Evolutionary conservation across 2,329 filamentous ascomycete genomes (phyloP), one percentile per base, ranked within the genome.

Genomic region (Chalaropsis thielavioides): DNA sequence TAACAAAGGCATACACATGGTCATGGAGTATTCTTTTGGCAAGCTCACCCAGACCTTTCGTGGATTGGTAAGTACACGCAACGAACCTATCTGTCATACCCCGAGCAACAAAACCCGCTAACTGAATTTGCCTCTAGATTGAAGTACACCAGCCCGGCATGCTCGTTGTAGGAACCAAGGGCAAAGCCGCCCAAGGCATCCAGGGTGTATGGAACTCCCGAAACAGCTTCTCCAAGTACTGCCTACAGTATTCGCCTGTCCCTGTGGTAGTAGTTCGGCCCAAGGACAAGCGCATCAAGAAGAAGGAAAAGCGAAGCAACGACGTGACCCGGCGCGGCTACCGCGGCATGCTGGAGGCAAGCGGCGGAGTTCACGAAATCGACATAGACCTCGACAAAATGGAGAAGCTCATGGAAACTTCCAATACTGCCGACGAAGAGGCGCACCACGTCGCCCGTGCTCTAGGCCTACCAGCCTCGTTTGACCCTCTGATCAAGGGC

Each of bases 151-250:
- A 95, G 72, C 92, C 92, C 2, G 90, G 89, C 2, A 92, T 95
- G 77, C 81, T 96, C 24, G 87, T 96, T 35, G 92, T 96, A 17
- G 92, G 92, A 54, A 96, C 92, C 0, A 84, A 88, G 70, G 92
- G 92, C 58, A 83, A 90, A 64, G 92, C 88, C 44, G 80, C 95
- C 1, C 90, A 90, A 41, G 90, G 91, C 31, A 86, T 96, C 66
- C 91, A 95, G 72, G 89, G 90, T 60, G 79, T 96, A 38, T 82
- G 96, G 51, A 90, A 89, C 61, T 82, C 81, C 40, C 77, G 81
- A 54, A 94, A 90, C 68, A 94, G 89, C 0, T 92, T 96, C 56
- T 95, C 90, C 31, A 96, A 96, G 73, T 96, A 96, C 75, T 96
- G 92, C 71, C 80, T 96, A 13, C 92, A 96, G 72, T 92, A 95